Conservation (phyloP, 2,329 filamentous ascomycete species). For the Sclerotinia glacialis region DNA sequence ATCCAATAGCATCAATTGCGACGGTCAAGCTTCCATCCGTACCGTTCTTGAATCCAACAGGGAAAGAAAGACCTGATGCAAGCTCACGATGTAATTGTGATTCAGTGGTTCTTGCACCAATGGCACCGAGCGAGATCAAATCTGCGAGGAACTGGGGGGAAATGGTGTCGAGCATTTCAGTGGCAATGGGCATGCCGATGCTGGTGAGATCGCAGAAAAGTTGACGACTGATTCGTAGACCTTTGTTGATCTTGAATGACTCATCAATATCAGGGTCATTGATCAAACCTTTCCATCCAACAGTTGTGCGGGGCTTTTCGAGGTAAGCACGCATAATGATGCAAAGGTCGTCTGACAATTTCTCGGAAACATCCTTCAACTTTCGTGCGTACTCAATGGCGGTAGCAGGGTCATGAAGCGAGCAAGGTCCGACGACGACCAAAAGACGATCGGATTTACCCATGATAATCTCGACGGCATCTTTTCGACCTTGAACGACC, state of each 20-base stretch:
- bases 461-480: conserved; percentile 46
- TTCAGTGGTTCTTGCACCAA: conserved; percentile 94
- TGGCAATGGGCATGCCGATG: conserved; percentile 89
- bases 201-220: conserved; percentile 88
- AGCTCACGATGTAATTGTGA: conserved; percentile 95
- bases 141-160: conserved; percentile 97
- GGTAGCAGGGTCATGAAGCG: conserved; percentile 86
- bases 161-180: conserved; percentile 98
- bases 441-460: conserved; percentile 69
- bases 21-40: conserved; percentile 90
- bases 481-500: conserved; percentile 67
- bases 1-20: conserved; percentile 92
- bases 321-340: conserved; percentile 99
- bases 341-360: conserved; percentile 77
- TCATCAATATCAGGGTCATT: conserved; percentile 98
- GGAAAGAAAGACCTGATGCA: conserved; percentile 92
- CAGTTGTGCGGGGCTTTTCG: conserved; percentile 96
- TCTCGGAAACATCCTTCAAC: conserved; percentile 73
- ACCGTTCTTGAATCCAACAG: conserved; percentile 99
- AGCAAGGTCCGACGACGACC: conserved; percentile 93
- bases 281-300: conserved; percentile 98
- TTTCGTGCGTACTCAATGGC: conserved; percentile 85
- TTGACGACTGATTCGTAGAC: conserved; percentile 84
- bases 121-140: conserved; percentile 90
- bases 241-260: conserved; percentile 99